Base-by-base conservation (phyloP, 1,284 basidiomycete species). In the Ustilago sp. region DNA sequence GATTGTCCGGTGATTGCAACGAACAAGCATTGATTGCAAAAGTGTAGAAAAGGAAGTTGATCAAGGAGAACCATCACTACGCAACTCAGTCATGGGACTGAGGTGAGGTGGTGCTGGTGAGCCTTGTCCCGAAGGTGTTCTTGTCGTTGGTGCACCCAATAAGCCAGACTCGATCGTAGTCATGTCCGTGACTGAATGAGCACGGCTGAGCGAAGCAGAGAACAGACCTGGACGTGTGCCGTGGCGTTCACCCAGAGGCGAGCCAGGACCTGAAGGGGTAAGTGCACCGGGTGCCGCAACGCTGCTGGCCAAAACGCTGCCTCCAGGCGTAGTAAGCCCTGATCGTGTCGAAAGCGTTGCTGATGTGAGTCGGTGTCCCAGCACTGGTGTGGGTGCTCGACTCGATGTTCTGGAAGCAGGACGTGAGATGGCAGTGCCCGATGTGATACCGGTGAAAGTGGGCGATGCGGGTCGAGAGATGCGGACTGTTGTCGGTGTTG, bases 331-430 rank as follows among this genome's bases (percentile, higher is more conserved):
- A 11, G 56, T 54, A 34, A 67, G 47, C 8, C 73, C 68, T 4
- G 74, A 62, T 28, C 73, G 54, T 17, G 68, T 69, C 51, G 69
- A 56, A 6, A 65, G 63, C 3, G 74, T 64, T 4, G 70, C 74
- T 32, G 63, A 69, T n/a, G 74, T 73, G 34, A 77, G 67, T 28
- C 74, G 74, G 36, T 77, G 75, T 17, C 76, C 76, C 17, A 78
- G 58, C 9, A 69, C 68, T 5, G 76, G 76, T 35, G 76, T 78
- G 3, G 76, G 71, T 7, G 76, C 76, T 45, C 76, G 76, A 32
- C 71, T 74, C 3, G 69, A 68, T 2, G 76, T 78, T 39, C 76
- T 61, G 11, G 71, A 74, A 19, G 76, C 76, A 4, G 76, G 76
- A 35, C 76, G 60, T 38, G 76, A 78, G 23, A 78, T 78, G 34